Evolutionary conservation across 176 grass and related monocot species (phyloP), one percentile per base, ranked within the genome.

Genomic region (Chrysopogon serrulatus): DNA sequence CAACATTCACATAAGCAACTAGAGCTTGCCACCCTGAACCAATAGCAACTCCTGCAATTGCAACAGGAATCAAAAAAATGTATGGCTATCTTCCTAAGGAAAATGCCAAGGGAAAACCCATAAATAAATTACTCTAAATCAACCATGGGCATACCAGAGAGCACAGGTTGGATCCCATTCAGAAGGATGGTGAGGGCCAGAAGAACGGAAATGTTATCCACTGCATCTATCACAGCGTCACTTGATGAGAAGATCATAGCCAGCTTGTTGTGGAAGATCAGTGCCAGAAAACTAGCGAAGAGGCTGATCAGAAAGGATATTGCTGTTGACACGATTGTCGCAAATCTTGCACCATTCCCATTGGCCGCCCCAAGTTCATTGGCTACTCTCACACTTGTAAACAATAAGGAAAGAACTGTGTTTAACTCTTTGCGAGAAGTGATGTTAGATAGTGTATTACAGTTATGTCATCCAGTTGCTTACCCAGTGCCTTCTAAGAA

Each of bases 401-500:
- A 62, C n/a, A 32, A 10, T 18, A 40, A 40, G 14, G 3, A 23
- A 1, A 3, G 23, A 26, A 33, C 24, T 10, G 4, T 0, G 8
- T 37, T 31, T 6, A 36, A 5, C 19, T 24, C 0, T 34, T 37
- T 67, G 2, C 27, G 4, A 68, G 21, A n/a, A n/a, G 2, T 39
- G 13, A 4, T 35, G 4, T 21, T 63, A 45, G 43, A 45, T 44
- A 43, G 31, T n/a, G n/a, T 41, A 78, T 33, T 16, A 9, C 6
- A 35, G 14, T 19, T 5, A 21, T 71, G 21, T 53, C 28, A 65
- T 16, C 31, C 4, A 65, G 23, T 67, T 76, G 65, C 78, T 87
- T 89, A 97, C 94, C 84, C 94, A 8, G 89, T 86, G 40, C 84
- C 94, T 18, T 91, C 87, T 53, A 97, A 88, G 65, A 97, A 97